Evolutionary conservation across 164 flowering plant species (phyloP), one percentile per base, ranked within the genome.

Genomic region (Akebia trifoliata): DNA sequence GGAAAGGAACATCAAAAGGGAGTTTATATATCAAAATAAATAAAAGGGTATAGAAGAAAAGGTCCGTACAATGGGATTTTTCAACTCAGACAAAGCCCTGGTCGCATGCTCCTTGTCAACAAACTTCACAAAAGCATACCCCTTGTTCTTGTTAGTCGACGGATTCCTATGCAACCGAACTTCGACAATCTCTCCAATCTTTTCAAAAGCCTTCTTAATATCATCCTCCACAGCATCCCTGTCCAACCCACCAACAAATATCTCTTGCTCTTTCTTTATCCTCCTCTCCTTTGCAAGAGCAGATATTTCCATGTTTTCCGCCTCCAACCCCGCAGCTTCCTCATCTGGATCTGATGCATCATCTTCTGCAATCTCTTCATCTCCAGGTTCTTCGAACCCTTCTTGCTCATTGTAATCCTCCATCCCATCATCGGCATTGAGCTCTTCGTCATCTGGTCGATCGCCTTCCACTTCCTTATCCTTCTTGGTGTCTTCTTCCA

Each of bases 91-190:
- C 32, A 87, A 62, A 36, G 89, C 90, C 9, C 76, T 76, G 60
- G 26, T 67, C 31, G 80, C 87, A 53, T 78, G 83, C 70, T 87
- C 88, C 75, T 82, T 83, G 21, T 60, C 65, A 1, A 82, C 84
- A 64, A 82, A 87, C 63, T 69, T 78, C 54, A 87, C 88, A 72
- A 87, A 87, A 21, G 95, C 95, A 76, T 75, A 87, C 5, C 91
- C 95, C 67, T 81, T 87, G 59, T 79, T 82, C 77, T 77, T 83
- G 60, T 81, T 79, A 2, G 79, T 75, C 10, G 66, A 60, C 4
- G 60, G 68, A 72, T 83, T 69, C 70, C 45, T 82, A 34, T 74
- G 80, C 69, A 87, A 34, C 28, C 90, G 73, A 61, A 87, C 81
- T 66, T 84, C 89, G 56, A 78, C 75, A 25, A 87, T 65, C 57